These are phyloP conservation scores for Crithidia thermophila DNA, from an alignment of 208 protist genomes.

Conservation along the genomic window DNA sequence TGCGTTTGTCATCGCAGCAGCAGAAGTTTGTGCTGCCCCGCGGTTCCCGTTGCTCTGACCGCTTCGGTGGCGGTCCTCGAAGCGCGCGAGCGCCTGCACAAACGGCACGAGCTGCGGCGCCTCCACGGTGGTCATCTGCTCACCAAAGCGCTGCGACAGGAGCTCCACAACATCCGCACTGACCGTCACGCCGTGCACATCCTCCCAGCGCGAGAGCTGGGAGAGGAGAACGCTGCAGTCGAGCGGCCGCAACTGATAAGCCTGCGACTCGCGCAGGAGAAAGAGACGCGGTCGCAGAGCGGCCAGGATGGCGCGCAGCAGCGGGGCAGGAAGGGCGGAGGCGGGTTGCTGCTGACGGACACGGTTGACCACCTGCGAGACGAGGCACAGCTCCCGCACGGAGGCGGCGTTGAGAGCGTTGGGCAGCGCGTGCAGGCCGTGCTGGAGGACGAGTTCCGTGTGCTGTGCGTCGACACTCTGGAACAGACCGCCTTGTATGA, in stretches of 20 bases:
- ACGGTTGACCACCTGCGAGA: constrained; percentile 49
- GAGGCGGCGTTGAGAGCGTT: constrained; percentile 26
- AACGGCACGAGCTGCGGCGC: constrained; percentile 72
- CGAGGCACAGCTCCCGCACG: constrained; percentile 44
- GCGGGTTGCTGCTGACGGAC: constrained; percentile 21
- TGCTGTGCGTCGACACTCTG: constrained; percentile 18
- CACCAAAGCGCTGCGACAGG: constrained; percentile 60
- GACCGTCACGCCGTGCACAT: constrained; percentile 33
- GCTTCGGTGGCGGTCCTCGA: constrained; percentile 17
- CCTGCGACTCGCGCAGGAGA: constrained; percentile 46
- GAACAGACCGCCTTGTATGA: constrained; percentile 21
- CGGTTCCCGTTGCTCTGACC: not conserved
- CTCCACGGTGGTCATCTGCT: constrained; percentile 51
- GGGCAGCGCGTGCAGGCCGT: constrained; percentile 22
- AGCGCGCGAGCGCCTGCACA: constrained; percentile 25
- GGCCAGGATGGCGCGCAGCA: constrained; percentile 40
- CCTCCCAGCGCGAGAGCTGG: constrained; percentile 58
- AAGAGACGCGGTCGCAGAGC: constrained; percentile 60
- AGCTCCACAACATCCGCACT: constrained; percentile 67
- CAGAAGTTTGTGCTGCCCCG: no score
- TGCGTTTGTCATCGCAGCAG: no score
- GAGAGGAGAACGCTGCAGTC: constrained; percentile 67
- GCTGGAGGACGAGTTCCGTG: constrained; percentile 6
- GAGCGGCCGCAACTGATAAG: constrained; percentile 47
- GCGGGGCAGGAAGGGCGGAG: constrained; percentile 14